Conservation (phyloP, 2,329 filamentous ascomycete genomes). For the Fusarium verrucosum region DNA sequence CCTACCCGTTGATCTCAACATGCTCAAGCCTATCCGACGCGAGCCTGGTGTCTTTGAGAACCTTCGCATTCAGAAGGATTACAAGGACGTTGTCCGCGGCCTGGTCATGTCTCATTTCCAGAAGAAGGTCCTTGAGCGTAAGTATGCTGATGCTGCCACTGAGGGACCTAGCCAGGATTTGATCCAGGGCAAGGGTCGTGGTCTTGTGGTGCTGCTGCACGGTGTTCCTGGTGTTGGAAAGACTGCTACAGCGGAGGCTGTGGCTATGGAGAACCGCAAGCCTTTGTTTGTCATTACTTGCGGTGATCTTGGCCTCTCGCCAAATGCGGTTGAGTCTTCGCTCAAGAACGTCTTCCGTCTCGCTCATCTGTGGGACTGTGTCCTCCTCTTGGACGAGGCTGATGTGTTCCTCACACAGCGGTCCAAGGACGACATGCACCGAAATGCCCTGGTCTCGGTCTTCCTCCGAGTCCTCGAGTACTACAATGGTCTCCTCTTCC, state of each 20-base stretch:
- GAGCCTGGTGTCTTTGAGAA: slow-evolving; percentile 53
- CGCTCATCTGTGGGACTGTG: slow-evolving; percentile 52
- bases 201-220: slow-evolving; percentile 57
- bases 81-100: slow-evolving; percentile 54
- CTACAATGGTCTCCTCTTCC: slow-evolving; percentile 58
- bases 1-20: slow-evolving; percentile 49
- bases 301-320: slow-evolving; percentile 57
- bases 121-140: slow-evolving; percentile 51
- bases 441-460: slow-evolving; percentile 53
- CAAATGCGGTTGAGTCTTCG: slow-evolving; percentile 52
- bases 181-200: slow-evolving; percentile 57
- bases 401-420: slow-evolving; percentile 50
- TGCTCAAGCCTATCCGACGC: slow-evolving; percentile 49
- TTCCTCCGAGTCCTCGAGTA: slow-evolving; percentile 59
- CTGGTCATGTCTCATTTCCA: slow-evolving; percentile 55
- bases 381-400: slow-evolving; percentile 52
- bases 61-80: slow-evolving; percentile 52
- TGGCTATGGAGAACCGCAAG: slow-evolving; percentile 53
- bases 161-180: slow-evolving; percentile 51
- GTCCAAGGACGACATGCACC: slow-evolving; percentile 45
- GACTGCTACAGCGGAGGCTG: slow-evolving; percentile 57
- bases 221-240: slow-evolving; percentile 61
- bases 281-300: slow-evolving; percentile 61
- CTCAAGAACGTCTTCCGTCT: slow-evolving; percentile 56
- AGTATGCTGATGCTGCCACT: slow-evolving; percentile 43